Evolutionary conservation across 2,329 filamentous ascomycete genomes (phyloP).

Genomic region (Pestalotiopsis sp.): DNA sequence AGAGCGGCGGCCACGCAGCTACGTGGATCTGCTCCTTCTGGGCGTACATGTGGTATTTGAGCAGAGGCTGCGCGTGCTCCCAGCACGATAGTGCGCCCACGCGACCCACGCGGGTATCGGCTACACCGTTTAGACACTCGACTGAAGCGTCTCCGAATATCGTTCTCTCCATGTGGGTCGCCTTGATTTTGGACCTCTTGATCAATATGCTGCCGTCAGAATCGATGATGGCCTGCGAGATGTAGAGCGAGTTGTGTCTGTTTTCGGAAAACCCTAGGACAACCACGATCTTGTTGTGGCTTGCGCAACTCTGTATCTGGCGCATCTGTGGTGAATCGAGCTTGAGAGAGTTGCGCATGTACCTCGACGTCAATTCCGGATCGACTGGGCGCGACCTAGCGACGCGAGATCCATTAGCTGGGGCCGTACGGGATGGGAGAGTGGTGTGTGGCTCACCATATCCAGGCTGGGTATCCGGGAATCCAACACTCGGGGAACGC

Average conservation of each 20-base stretch:
- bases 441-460: conserved; percentile 29
- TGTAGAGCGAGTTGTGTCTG: conserved; percentile 38
- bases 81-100: conserved; percentile 41
- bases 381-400: conserved; percentile 27
- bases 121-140: conserved; percentile 36
- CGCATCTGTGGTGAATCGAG: conserved; percentile 35
- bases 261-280: conserved; percentile 43
- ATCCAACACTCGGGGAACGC: conserved; percentile 45
- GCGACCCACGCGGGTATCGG: conserved; percentile 35
- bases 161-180: conserved; percentile 52
- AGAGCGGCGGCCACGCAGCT: conserved; percentile 43
- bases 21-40: conserved; percentile 48
- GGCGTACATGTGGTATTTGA: conserved; percentile 44
- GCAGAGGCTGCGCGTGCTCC: conserved; percentile 51
- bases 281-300: conserved; percentile 36
- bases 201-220: conserved; percentile 37
- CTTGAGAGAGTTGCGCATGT: conserved; percentile 32
- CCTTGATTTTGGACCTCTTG: conserved; percentile 49
- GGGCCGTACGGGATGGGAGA: too few species aligned
- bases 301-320: conserved; percentile 31
- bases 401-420: not conserved
- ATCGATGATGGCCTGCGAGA: conserved; percentile 44
- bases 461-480: conserved; percentile 45
- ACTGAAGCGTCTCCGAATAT: conserved; percentile 46
- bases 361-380: conserved; percentile 25